Percentiles rank a stretch among this genome's conserved stretches.
These are phyloP conservation scores for Ascosphaera pollenicola DNA, from an alignment of 2,329 filamentous ascomycete genomes.

Conservation along the genomic window DNA sequence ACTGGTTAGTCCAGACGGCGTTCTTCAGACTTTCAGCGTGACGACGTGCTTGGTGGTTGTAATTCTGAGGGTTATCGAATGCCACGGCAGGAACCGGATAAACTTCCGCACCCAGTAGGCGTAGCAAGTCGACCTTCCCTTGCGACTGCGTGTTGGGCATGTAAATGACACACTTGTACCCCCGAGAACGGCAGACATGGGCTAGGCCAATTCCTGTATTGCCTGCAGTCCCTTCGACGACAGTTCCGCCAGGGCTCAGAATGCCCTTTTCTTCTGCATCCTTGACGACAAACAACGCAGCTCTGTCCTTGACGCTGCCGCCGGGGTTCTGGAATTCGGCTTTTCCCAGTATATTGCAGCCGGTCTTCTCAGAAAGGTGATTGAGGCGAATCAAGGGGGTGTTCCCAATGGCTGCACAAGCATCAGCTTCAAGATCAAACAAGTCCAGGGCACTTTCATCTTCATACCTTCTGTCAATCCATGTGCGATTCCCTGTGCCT, in stretches of 20 bases:
- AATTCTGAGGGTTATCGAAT: conserved; percentile 88
- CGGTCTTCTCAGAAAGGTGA: conserved; percentile 68
- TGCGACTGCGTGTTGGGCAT: conserved; percentile 99
- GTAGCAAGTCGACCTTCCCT: conserved; percentile 85
- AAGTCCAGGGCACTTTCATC: conserved; percentile 5
- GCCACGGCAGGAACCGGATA: conserved; percentile 89
- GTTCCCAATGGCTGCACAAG: conserved; percentile 68
- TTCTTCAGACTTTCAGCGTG: conserved; percentile 75
- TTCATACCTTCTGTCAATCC: conserved; percentile 56
- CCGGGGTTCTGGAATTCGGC: conserved; percentile 98
- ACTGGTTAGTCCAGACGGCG: conserved; percentile 97
- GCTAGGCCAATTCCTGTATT: conserved; percentile 97
- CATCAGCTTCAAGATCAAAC: not conserved
- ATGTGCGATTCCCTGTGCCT: conserved; percentile 56
- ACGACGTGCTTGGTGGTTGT: conserved; percentile 84
- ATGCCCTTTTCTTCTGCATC: conserved; percentile 79
- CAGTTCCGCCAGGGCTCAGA: conserved; percentile 67
- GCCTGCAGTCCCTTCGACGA: conserved; percentile 90
- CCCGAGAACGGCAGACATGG: conserved; percentile 79
- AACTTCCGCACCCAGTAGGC: conserved; percentile 81
- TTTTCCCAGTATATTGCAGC: conserved; percentile 87
- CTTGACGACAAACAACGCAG: conserved; percentile 79
- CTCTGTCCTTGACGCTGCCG: conserved; percentile 88
- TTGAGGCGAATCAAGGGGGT: conserved; percentile 86
- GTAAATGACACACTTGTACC: conserved; percentile 94